Evolutionary conservation across 179 eudicot species (phyloP), one percentile per base, ranked within the genome.

Genomic region (Spergularia azorica): DNA sequence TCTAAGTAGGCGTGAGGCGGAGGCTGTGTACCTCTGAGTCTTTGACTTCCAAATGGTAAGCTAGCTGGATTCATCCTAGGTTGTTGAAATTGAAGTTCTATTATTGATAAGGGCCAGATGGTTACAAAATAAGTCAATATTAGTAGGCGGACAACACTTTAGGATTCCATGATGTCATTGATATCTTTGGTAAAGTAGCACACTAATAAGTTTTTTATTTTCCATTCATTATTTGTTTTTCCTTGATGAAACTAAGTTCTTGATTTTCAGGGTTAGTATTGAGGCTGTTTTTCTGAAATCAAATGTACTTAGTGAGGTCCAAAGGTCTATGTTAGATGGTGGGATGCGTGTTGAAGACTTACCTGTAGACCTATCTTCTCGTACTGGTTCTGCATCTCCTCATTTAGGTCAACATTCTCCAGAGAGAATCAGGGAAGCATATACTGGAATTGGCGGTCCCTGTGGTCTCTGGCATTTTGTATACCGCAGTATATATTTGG

Each of bases 391-490:
- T 79, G 77, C 85, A 5, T 89, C 92, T 84, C 88, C 92, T 58
- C 96, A 89, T 81, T 77, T 89, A 71, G 91, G 96, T 72, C 93
- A 93, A 76, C 83, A 82, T 26, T 26, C 32, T 78, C 86, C 85
- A 15, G 90, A 85, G 56, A 84, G 83, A 75, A 56, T 75, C 63
- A 83, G 84, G 67, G 92, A 92, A 71, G 78, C 88, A 20, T 80
- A 75, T 77, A 77, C 70, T 69, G 89, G 93, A 58, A 76, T 77
- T 62, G 98, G 98, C 69, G 98, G 98, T 80, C 95, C 95, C 32
- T 87, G 89, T 83, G 98, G 98, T 68, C 92, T 95, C 43, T 95
- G 97, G 97, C 97, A 95, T 86, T 95, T 95, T 76, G 86, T 95
- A 13, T 95, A 95, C 74, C 91, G 92, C 64, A 95, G 98, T 78